A percentile compares a stretch with the other conserved stretches of the same genome.
Conservation (phyloP, 495 filamentous ascomycete genomes). For the Clohesyomyces aquaticus region DNA sequence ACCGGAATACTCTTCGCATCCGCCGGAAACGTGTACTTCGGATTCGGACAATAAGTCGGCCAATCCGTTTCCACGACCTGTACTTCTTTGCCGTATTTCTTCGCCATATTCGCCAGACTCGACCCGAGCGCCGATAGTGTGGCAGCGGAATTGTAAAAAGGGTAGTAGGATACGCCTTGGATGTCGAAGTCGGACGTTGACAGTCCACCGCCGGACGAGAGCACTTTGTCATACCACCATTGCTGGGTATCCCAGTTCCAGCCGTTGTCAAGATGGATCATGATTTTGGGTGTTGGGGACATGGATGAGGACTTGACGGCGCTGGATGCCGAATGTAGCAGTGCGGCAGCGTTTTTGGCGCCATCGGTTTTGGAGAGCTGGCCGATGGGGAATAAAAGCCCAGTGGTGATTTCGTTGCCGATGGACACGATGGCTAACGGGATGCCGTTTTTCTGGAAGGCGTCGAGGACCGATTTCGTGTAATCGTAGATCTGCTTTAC, state of each 20-base stretch:
- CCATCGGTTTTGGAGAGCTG: slow-evolving; percentile 43
- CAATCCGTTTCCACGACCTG: slow-evolving; percentile 55
- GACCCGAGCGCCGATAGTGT: slow-evolving; percentile 48
- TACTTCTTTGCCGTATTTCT: slow-evolving; percentile 51
- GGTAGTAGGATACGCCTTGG: slow-evolving; percentile 54
- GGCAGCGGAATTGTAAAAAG: slow-evolving; percentile 52
- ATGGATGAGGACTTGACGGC: slow-evolving; percentile 46
- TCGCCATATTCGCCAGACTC: slow-evolving; percentile 46
- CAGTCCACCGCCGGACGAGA: slow-evolving; percentile 44
- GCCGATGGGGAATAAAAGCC: slow-evolving; percentile 53
- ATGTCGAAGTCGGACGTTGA: slow-evolving; percentile 49
- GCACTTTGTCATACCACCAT: slow-evolving; percentile 51
- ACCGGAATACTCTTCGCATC: slow-evolving; percentile 48
- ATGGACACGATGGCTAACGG: slow-evolving; percentile 48
- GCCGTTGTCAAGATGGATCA: slow-evolving; percentile 56
- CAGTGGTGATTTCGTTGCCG: slow-evolving; percentile 54
- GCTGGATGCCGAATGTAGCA: slow-evolving; percentile 47
- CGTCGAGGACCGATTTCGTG: slow-evolving; percentile 48
- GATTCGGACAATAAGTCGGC: slow-evolving; percentile 49
- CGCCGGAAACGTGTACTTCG: slow-evolving; percentile 45
- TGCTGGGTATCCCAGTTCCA: slow-evolving; percentile 52
- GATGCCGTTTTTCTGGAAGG: slow-evolving; percentile 46
- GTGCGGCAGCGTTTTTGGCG: slow-evolving; percentile 44
- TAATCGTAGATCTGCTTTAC: slow-evolving; percentile 43
- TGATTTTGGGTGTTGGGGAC: slow-evolving; percentile 47